Evolutionary conservation across 257 asterid genomes (phyloP), one percentile per base, ranked within the genome.

Genomic region (Solanum gandarillasii): DNA sequence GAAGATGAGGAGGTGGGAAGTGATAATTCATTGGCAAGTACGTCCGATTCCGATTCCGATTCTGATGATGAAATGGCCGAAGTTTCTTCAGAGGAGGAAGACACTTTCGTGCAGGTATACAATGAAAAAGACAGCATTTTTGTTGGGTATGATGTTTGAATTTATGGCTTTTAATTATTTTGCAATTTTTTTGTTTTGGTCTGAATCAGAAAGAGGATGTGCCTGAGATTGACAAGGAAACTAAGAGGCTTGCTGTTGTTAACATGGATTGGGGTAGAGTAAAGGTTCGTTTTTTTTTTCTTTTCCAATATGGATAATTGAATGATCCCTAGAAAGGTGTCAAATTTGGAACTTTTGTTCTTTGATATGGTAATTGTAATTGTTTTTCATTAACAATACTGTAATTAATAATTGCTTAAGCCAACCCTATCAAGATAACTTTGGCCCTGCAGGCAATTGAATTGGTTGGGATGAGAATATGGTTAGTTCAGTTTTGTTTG

Each of bases 251-350:
- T 87, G 98, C 99, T 35, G 91, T 94, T 86, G 94, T 97, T 87
- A 94, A 94, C 88, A 89, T 97, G 93, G 99, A 97, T 88, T 97
- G 99, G 99, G 90, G 93, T 90, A 95, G 96, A 89, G 97, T 96
- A 71, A 93, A 95, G 99, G 98, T 95, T 79, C n/a, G 95, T 89
- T 82, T 35, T 43, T 43, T 43, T 23, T 7, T 27, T 43, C 5
- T 38, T 79, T 41, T 6, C 65, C 65, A 41, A 27, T 13, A 41
- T 79, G 36, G 79, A 67, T n/a, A 41, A 23, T 29, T 43, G 74
- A 85, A 78, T 89, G 55, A 27, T 9, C 38, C 62, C 14, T 86
- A 18, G 43, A 43, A 71, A 43, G 83, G 6, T 32, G 27, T 70
- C 11, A 36, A 20, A 6, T 65, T 35, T 65, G 34, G 65, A 65